A percentile compares a stretch with the other conserved stretches of the same genome.
Conservation (phyloP, 805 yeast genomes). For the Scheffersomyces spartinae region DNA sequence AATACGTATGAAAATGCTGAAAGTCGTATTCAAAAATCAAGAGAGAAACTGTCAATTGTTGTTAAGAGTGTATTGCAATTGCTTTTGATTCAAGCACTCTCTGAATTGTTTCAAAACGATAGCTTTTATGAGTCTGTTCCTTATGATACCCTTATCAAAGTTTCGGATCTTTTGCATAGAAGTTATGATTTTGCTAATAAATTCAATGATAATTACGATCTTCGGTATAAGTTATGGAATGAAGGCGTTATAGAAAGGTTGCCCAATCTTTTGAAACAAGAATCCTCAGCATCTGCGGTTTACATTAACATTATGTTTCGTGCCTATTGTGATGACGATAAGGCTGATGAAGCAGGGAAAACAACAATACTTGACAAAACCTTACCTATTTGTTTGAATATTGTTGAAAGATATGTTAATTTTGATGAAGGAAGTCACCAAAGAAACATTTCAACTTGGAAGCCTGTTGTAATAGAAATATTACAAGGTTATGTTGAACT, state of each 20-base stretch:
- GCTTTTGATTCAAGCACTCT: slow-evolving; percentile 74
- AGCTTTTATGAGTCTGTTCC: slow-evolving; percentile 62
- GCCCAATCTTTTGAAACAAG: slow-evolving; percentile 88
- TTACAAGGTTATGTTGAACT: slow-evolving; percentile 72
- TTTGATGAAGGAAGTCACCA: slow-evolving; percentile 72
- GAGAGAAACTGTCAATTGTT: slow-evolving; percentile 64
- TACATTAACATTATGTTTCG: slow-evolving; percentile 71
- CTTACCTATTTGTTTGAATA: slow-evolving; percentile 59
- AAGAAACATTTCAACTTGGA: slow-evolving; percentile 75
- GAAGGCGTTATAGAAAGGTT: slow-evolving; percentile 86
- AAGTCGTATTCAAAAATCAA: slow-evolving; percentile 29
- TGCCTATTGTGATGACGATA: slow-evolving; percentile 57
- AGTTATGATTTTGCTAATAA: slow-evolving; percentile 77
- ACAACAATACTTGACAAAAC: slow-evolving; percentile 39
- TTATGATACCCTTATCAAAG: slow-evolving; percentile 42
- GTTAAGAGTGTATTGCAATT: slow-evolving; percentile 87
- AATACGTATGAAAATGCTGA: no score
- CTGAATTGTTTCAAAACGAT: slow-evolving; percentile 67
- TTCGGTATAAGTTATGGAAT: slow-evolving; percentile 82
- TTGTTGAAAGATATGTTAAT: slow-evolving; percentile 56
- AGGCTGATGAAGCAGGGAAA: slow-evolving; percentile 36
- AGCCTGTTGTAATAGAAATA: slow-evolving; percentile 86
- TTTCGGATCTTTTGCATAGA: slow-evolving; percentile 48
- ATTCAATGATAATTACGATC: slow-evolving; percentile 80
- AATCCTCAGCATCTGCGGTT: slow-evolving; percentile 81